Percentiles rank a stretch among this genome's conserved stretches.
Conservation (phyloP, 495 filamentous ascomycete genomes). For the Tuber borchii region DNA sequence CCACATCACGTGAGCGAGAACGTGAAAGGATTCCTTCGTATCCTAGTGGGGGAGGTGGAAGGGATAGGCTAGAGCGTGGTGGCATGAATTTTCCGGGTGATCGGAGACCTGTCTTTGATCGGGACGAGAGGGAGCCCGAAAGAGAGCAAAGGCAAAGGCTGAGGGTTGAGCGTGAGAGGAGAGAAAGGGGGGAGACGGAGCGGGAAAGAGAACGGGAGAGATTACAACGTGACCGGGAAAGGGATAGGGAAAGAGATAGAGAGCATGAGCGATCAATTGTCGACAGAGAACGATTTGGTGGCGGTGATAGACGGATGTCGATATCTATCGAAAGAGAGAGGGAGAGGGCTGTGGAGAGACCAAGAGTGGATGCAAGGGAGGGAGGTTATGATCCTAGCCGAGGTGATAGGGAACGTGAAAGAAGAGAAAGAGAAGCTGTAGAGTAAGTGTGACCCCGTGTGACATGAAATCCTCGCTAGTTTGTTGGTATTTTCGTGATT, state of each 20-base stretch:
- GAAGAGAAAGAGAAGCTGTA: conserved; percentile 40
- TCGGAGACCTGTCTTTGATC: conserved; percentile 32
- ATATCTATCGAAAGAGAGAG: background rate
- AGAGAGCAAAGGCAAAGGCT: conserved; percentile 20
- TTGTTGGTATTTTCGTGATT: conserved; percentile 8
- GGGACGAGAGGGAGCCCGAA: conserved; percentile 28
- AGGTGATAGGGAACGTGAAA: conserved; percentile 38
- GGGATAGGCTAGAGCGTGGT: conserved; percentile 31
- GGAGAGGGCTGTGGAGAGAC: conserved; percentile 21
- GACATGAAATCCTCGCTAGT: background rate
- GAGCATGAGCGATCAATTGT: background rate
- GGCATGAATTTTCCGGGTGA: conserved; percentile 29
- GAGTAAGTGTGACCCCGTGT: conserved; percentile 38
- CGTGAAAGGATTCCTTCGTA: conserved; percentile 17
- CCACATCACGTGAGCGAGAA: conserved; percentile 37
- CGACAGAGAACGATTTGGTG: background rate
- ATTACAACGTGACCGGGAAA: conserved; percentile 14
- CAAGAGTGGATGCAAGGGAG: conserved; percentile 25
- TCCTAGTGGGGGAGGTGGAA: conserved; percentile 28
- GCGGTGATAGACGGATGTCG: background rate
- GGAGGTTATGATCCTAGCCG: conserved; percentile 35
- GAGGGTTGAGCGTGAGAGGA: background rate
- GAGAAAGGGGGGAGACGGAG: conserved; percentile 24
- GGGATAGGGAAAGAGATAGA: conserved; percentile 6
- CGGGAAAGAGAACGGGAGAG: conserved; percentile 15